Conservation (phyloP, 2,329 filamentous ascomycete genomes). For the Scolecobasidium constrictum region DNA sequence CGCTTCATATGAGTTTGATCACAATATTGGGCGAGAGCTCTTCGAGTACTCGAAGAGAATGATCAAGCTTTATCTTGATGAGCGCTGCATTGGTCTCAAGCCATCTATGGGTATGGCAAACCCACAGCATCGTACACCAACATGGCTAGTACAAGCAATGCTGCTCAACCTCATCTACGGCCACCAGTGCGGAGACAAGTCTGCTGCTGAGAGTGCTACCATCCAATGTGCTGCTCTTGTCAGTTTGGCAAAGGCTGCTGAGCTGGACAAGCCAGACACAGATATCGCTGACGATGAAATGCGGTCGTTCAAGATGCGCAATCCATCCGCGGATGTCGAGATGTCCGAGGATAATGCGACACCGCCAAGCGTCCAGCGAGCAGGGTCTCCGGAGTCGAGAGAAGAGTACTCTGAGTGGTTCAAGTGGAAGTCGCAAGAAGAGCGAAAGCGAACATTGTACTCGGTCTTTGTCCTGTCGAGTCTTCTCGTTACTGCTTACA, state of each 20-base stretch:
- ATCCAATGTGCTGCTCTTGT: constrained; percentile 87
- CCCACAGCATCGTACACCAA: constrained; percentile 62
- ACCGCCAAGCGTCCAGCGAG: constrained; percentile 15
- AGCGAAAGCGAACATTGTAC: constrained; percentile 87
- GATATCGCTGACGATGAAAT: constrained; percentile 12
- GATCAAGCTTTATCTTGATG: constrained; percentile 87
- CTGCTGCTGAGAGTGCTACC: constrained; percentile 79
- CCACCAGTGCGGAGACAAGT: constrained; percentile 87
- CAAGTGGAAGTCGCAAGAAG: constrained; percentile 77
- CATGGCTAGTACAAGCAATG: constrained; percentile 97
- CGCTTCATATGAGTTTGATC: constrained; percentile 79
- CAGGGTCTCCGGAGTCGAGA: constrained; percentile 34
- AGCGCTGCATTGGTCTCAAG: constrained; percentile 57
- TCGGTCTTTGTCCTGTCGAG: constrained; percentile 87
- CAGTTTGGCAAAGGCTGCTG: constrained; percentile 82
- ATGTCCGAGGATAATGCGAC: constrained; percentile 38
- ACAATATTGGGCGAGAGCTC: constrained; percentile 66
- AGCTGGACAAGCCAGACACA: constrained; percentile 47
- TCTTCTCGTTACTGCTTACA: constrained; percentile 82
- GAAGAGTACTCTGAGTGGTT: constrained; percentile 69
- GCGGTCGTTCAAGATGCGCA: constrained; percentile 10
- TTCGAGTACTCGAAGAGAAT: constrained; percentile 93
- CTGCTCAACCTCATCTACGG: constrained; percentile 91
- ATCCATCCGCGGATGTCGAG: constrained; percentile 37
- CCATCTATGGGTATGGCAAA: constrained; percentile 37